Evolutionary conservation across 176 grass and related monocot genomes (phyloP).

Genomic region (Oryza glaberrima): DNA sequence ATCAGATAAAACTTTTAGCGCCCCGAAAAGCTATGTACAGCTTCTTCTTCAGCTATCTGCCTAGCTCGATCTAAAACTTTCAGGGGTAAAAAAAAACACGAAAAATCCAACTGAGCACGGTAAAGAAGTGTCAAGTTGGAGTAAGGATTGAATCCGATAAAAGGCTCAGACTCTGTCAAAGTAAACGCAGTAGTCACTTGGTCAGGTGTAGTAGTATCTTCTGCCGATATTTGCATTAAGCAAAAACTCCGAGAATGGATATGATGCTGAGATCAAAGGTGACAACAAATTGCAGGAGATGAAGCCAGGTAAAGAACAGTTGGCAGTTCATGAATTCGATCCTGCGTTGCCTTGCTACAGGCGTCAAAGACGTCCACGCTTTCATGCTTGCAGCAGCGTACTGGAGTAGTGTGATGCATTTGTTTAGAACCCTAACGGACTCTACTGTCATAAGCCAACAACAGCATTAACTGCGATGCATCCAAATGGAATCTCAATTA

Average conservation of each 20-base stretch:
- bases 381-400: not conserved
- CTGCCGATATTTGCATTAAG: not conserved
- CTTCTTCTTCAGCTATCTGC: not conserved
- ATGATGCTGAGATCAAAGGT: not conserved
- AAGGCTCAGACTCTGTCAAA: not conserved
- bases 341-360: not conserved
- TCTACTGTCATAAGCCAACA: constrained; percentile 16
- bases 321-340: not conserved
- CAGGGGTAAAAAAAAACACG: not conserved
- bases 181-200: not conserved
- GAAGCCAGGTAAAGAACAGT: not conserved
- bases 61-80: not conserved
- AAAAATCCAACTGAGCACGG: not conserved
- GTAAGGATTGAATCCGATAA: not conserved
- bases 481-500: constrained; percentile 15
- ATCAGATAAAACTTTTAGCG: not conserved
- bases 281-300: not conserved
- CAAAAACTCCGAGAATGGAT: not conserved
- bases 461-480: constrained; percentile 34
- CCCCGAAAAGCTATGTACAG: not conserved
- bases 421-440: not conserved
- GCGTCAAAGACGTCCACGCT: not conserved
- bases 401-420: not conserved
- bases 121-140: not conserved
- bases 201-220: too few relatives aligned